phyloP scores from a whole-genome alignment of 495 filamentous ascomycete species.

The Aspergillus sclerotiicarbonarius region DNA sequence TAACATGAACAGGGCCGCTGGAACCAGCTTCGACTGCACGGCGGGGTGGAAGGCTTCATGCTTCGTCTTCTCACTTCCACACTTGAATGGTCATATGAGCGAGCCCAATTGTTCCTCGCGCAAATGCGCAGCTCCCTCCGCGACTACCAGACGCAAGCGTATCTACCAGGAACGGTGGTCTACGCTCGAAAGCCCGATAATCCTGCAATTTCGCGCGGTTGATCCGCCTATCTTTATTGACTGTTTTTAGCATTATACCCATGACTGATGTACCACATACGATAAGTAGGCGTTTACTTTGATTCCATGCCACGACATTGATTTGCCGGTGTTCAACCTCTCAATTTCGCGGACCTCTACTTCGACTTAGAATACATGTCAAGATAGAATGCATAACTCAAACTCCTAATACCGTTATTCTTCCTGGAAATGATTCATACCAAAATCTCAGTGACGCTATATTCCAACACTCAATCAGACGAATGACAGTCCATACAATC shows the following conservation, averaged over 20 bases:
- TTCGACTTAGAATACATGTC: too few relatives aligned
- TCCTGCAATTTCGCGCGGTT: not conserved
- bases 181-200: conserved; percentile 21
- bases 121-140: conserved; percentile 24
- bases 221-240: too few relatives aligned
- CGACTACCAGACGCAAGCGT: conserved; percentile 24
- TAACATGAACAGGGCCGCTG: conserved; percentile 45
- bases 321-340: too few relatives aligned
- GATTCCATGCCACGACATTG: not conserved
- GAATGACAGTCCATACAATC: too few relatives aligned
- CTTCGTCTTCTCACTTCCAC: conserved; percentile 61
- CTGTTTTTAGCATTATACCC: not conserved
- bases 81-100: conserved; percentile 32
- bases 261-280: not conserved
- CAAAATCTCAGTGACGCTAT: too few relatives aligned
- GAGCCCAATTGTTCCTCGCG: conserved; percentile 23
- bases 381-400: too few relatives aligned
- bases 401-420: too few relatives aligned
- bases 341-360: too few relatives aligned
- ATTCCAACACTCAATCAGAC: too few relatives aligned
- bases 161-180: conserved; percentile 26
- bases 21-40: conserved; percentile 57
- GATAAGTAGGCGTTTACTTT: not conserved
- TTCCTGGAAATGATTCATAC: too few relatives aligned
- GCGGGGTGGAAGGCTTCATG: conserved; percentile 56